Conservation (phyloP, 169 alveolate genomes). For the Plasmodium vivax region DNA sequence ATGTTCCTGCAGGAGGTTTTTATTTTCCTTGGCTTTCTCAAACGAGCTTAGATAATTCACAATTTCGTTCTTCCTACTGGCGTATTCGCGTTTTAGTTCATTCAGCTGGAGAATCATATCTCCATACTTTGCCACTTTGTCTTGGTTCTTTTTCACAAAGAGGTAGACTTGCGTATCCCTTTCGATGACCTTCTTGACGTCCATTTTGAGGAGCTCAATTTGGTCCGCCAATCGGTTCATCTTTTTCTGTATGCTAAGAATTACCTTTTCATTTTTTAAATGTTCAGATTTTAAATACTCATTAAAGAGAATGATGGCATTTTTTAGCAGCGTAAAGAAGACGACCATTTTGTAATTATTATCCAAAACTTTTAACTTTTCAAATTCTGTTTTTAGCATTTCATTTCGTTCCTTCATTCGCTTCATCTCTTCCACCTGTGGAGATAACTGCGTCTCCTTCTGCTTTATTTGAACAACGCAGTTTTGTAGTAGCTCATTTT, state of each 20-base stretch:
- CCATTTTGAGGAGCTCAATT: slow-evolving; percentile 36
- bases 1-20: slow-evolving; percentile 26
- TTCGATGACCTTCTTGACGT: slow-evolving; percentile 44
- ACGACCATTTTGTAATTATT: slow-evolving; percentile 77
- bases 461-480: slow-evolving; percentile 78
- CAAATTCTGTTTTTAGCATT: slow-evolving; percentile 75
- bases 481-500: slow-evolving; percentile 76
- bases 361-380: slow-evolving; percentile 77
- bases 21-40: slow-evolving; percentile 63
- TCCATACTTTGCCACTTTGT: slow-evolving; percentile 48
- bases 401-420: slow-evolving; percentile 72
- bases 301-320: slow-evolving; percentile 67
- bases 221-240: slow-evolving; percentile 24
- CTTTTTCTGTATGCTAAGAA: slow-evolving; percentile 62
- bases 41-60: slow-evolving; percentile 11
- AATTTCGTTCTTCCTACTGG: background rate
- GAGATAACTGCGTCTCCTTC: slow-evolving; percentile 76
- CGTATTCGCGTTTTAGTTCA: background rate
- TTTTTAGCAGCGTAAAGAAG: slow-evolving; percentile 74
- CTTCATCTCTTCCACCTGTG: slow-evolving; percentile 78
- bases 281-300: slow-evolving; percentile 73
- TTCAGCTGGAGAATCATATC: slow-evolving; percentile 75
- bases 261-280: slow-evolving; percentile 77
- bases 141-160: slow-evolving; percentile 41
- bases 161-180: slow-evolving; percentile 65